Conservation (phyloP, 2,329 filamentous ascomycete genomes). For the Ophiocordyceps australis region DNA sequence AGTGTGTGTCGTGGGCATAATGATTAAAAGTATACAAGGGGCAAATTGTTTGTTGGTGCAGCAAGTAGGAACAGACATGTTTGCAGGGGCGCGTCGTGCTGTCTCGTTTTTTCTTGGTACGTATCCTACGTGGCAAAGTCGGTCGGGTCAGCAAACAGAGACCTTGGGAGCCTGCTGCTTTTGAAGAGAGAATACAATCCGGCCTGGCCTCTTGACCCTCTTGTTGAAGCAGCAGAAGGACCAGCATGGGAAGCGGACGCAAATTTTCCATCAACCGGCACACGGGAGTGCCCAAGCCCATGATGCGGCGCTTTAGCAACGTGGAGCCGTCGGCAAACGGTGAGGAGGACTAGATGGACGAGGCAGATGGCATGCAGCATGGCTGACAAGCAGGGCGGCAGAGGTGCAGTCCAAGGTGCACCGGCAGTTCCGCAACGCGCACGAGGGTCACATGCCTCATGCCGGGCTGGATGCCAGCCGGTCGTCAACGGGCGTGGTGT, state of each 20-base stretch:
- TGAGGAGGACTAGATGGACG: slow-evolving; percentile 14
- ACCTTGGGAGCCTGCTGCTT: too few relatives aligned
- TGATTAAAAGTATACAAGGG: too few relatives aligned
- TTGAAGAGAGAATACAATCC: too few relatives aligned
- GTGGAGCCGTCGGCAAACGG: slow-evolving; percentile 37
- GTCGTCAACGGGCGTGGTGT: slow-evolving; percentile 85
- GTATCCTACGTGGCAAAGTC: too few relatives aligned
- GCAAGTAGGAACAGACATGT: too few relatives aligned
- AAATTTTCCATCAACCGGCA: slow-evolving; percentile 52
- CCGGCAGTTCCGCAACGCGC: slow-evolving; percentile 72
- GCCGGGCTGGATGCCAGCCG: slow-evolving; percentile 78
- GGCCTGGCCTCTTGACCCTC: too few relatives aligned
- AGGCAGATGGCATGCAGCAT: not conserved
- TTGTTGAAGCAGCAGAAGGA: too few relatives aligned
- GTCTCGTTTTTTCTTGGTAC: too few relatives aligned
- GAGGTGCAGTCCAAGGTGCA: slow-evolving; percentile 74
- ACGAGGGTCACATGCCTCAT: slow-evolving; percentile 81
- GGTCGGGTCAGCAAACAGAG: too few relatives aligned
- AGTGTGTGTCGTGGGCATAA: too few relatives aligned
- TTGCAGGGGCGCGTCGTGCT: too few relatives aligned
- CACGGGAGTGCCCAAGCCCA: slow-evolving; percentile 38
- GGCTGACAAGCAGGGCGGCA: slow-evolving; percentile 14
- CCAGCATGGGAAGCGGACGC: slow-evolving; percentile 38
- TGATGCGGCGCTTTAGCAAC: slow-evolving; percentile 36
- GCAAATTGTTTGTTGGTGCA: too few relatives aligned